Base-by-base conservation (phyloP, 1,139 yeast genomes). In the Geotrichum phurueaensis region DNA sequence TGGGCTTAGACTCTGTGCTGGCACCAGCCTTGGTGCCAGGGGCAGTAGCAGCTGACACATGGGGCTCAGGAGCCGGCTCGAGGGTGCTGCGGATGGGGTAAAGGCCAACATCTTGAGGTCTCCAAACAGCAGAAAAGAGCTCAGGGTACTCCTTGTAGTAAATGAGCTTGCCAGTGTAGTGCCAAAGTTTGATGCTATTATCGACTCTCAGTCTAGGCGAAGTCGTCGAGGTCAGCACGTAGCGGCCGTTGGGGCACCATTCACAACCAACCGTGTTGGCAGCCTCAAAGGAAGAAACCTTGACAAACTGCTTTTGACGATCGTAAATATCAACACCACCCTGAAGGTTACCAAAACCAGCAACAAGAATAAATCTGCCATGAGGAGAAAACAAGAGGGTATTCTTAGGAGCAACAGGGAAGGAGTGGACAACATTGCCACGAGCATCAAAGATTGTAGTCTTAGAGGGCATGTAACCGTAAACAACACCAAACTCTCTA, bases 211-310 rank as follows among this genome's bases (percentile, higher is more conserved):
- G 82, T 70, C 99, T 83, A 65, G 99, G 99, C 25, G 97, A 85
- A 0, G 99, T 94, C 7, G 99, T 95, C 27, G 99, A 99, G 22
- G 98, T 92, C 73, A 95, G 78, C 63, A 95, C 85, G 71, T 82
- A 90, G 70, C 96, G 84, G 49, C 99, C 98, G 76, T 95, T 96
- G n/a, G 99, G 99, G 3, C 96, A 86, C 99, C 99, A 95, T 73
- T 89, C 91, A 74, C 97, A 92, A 55, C 87, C 96, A 33, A 96
- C 87, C 13, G 98, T 91, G 76, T 95, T 95, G 55, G 97, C 78
- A 3, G 98, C 99, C 72, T 89, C 91, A 71, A 94, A 88, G 45
- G 90, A 82, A 20, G 91, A 80, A 59, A 94, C 83, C 74, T 89
- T 89, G 63, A 81, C 76, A 73, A 91, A 94, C 74, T 89, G 89